phyloP scores from a whole-genome alignment of 2,329 filamentous ascomycete species.

The Microdochium trichocladiopsis region DNA sequence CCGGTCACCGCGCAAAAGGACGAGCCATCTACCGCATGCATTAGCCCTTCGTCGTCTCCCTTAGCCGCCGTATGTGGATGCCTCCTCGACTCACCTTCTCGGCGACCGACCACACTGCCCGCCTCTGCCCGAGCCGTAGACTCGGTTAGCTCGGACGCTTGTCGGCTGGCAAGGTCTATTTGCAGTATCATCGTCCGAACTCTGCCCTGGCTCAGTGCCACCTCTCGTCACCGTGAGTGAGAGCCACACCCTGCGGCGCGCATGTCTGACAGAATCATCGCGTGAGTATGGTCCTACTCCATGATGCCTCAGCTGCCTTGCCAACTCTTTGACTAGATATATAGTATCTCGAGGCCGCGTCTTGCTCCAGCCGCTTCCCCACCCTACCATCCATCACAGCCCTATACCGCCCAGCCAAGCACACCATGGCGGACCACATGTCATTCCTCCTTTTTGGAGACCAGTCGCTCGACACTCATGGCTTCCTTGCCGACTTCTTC shows the following conservation, averaged over 20 bases:
- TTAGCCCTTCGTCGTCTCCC: background rate
- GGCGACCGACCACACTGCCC: background rate
- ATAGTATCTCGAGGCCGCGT: background rate
- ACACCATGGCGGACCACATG: constrained; percentile 38
- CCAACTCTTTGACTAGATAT: background rate
- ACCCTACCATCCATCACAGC: background rate
- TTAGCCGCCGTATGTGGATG: background rate
- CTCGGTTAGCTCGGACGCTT: background rate
- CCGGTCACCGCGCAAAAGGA: background rate
- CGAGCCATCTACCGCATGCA: background rate
- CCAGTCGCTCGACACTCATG: constrained; percentile 62
- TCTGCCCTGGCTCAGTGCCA: background rate
- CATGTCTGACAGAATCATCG: background rate
- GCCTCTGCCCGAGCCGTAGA: background rate
- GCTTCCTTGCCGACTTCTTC: constrained; percentile 50
- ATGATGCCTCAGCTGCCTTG: background rate
- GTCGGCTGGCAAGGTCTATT: background rate
- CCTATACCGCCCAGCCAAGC: constrained; percentile 12
- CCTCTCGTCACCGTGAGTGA: background rate
- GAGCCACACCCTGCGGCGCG: background rate
- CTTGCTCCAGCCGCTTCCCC: background rate
- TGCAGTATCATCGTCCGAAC: background rate
- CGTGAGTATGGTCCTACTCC: background rate
- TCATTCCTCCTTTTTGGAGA: constrained; percentile 62
- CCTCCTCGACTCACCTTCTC: background rate